A percentile compares a stretch with the other conserved stretches of the same genome.
Conservation (phyloP, 2,329 filamentous ascomycete species). For the Neofusicoccum ribis region DNA sequence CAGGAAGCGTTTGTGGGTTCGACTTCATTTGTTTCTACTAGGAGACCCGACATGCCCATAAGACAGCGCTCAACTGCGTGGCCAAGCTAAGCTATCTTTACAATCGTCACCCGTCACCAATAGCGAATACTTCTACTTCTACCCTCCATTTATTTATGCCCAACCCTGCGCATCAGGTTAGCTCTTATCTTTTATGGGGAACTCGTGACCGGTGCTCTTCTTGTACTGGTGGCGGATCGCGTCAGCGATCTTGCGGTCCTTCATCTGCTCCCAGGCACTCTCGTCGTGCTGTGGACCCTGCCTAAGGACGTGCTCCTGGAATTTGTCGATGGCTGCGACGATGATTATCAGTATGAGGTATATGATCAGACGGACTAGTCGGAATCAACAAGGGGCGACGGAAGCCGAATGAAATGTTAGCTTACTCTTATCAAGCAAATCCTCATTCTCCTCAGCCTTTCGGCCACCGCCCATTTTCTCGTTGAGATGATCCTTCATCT, state of each 20-base stretch:
- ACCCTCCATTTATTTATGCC: not conserved
- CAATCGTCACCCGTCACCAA: not conserved
- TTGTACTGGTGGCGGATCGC: constrained; percentile 16
- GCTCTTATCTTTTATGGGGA: constrained; percentile 18
- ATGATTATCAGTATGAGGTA: constrained; percentile 12
- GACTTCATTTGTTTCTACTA: not conserved
- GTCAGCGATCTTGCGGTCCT: constrained; percentile 16
- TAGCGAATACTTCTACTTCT: not conserved
- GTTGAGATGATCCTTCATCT: constrained; percentile 17
- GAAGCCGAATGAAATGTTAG: not conserved
- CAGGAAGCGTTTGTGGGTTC: not conserved
- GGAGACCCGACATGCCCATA: not conserved
- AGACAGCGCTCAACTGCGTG: not conserved
- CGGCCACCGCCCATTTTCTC: constrained; percentile 14
- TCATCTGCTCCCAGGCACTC: constrained; percentile 17
- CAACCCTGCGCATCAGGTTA: not conserved
- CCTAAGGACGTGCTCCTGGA: constrained; percentile 18
- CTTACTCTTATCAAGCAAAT: constrained; percentile 20
- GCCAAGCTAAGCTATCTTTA: not conserved
- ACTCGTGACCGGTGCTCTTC: constrained; percentile 14
- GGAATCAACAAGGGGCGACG: not conserved
- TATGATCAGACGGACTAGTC: not conserved
- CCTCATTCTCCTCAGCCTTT: constrained; percentile 17
- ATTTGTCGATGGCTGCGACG: constrained; percentile 19
- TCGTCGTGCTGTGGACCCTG: constrained; percentile 13